phyloP scores from a whole-genome alignment of 352 stramenopile genomes.

The Thraustochytrium striatum region DNA sequence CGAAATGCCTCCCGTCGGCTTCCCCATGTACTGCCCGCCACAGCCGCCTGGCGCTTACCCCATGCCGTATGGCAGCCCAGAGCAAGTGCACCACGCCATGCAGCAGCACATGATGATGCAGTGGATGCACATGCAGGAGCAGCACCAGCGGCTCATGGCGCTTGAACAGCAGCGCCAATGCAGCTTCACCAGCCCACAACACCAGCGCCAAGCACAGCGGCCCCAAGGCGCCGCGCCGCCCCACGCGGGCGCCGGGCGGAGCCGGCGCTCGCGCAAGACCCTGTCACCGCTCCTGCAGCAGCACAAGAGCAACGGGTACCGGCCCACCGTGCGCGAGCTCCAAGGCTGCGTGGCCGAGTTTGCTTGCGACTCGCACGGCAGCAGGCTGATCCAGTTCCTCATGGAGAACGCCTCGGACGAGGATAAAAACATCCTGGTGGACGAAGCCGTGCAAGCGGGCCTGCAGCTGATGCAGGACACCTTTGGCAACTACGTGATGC shows the following conservation, averaged over 20 bases:
- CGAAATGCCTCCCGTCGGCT: not conserved
- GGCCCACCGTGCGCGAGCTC: slow-evolving; percentile 61
- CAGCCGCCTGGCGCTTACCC: not conserved
- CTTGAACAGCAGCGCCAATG: slow-evolving; percentile 36
- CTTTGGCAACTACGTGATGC: slow-evolving; percentile 49
- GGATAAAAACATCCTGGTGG: slow-evolving; percentile 68
- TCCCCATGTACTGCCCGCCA: not conserved
- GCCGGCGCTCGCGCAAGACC: too few relatives aligned
- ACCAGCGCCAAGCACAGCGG: too few relatives aligned
- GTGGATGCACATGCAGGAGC: slow-evolving; percentile 45
- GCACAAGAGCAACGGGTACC: slow-evolving; percentile 5
- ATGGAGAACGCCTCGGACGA: slow-evolving; percentile 73
- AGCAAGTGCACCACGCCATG: slow-evolving; percentile 37
- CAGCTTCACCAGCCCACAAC: too few relatives aligned
- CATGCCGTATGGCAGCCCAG: not conserved
- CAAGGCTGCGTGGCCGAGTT: slow-evolving; percentile 76
- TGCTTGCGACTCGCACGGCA: slow-evolving; percentile 73
- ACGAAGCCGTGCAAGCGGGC: slow-evolving; percentile 72
- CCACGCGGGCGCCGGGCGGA: too few relatives aligned
- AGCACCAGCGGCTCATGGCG: slow-evolving; percentile 23
- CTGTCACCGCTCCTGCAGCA: not conserved
- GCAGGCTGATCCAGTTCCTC: slow-evolving; percentile 78
- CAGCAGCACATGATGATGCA: slow-evolving; percentile 42
- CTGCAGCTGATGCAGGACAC: slow-evolving; percentile 74
- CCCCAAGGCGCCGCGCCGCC: too few relatives aligned